Conservation (phyloP, 805 yeast species). For the Vanderwaltozyma yarrowii region DNA sequence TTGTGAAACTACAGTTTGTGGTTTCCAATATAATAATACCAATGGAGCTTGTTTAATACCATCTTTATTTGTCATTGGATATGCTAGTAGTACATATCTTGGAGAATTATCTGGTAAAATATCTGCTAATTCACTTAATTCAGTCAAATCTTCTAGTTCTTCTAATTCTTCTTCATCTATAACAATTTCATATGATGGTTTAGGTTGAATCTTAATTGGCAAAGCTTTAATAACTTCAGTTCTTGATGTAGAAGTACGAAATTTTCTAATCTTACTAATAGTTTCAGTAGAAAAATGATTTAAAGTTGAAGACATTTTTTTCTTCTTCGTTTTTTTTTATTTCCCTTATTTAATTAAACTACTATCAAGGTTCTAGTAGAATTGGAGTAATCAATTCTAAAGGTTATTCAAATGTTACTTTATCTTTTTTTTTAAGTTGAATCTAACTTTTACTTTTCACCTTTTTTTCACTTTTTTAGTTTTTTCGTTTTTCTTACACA, state of each 20-base stretch:
- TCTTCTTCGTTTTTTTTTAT: background rate
- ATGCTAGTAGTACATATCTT: constrained; percentile 62
- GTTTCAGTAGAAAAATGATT: constrained; percentile 59
- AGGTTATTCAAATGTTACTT: too few species aligned
- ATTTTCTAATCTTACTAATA: constrained; percentile 49
- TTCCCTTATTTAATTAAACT: too few species aligned
- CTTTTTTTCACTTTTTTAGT: too few species aligned
- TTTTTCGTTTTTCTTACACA: too few species aligned
- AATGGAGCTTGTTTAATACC: constrained; percentile 68
- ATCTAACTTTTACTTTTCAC: too few species aligned
- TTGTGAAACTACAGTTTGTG: constrained; percentile 68
- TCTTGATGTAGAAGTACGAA: constrained; percentile 64
- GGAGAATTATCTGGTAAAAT: constrained; percentile 78
- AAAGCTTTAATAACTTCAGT: constrained; percentile 50
- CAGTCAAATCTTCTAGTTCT: constrained; percentile 37
- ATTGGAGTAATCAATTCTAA: too few species aligned
- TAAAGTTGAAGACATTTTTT: constrained; percentile 37
- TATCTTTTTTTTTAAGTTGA: too few species aligned
- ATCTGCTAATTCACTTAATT: constrained; percentile 54
- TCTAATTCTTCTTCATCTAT: constrained; percentile 37
- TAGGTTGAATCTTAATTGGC: constrained; percentile 30
- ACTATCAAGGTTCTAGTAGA: too few species aligned
- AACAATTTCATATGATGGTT: constrained; percentile 25
- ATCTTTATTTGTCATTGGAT: constrained; percentile 59
- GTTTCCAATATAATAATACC: constrained; percentile 79